These are phyloP conservation scores for Hanseniaspora mollemarum DNA, from an alignment of 805 yeast genomes.

Conservation along the genomic window DNA sequence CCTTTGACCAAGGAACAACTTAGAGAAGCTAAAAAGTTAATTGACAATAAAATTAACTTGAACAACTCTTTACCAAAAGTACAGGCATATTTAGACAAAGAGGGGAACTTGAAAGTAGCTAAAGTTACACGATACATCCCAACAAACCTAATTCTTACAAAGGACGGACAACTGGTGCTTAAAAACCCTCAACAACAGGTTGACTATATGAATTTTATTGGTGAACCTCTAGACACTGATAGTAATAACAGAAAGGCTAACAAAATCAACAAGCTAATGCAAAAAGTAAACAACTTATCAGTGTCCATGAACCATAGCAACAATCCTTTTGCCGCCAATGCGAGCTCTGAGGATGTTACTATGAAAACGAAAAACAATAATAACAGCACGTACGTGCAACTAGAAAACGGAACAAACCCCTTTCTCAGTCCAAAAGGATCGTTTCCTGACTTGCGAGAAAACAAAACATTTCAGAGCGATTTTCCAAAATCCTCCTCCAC, in stretches of 20 bases:
- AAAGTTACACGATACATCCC: conserved; percentile 14
- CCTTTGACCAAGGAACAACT: conserved; percentile 11
- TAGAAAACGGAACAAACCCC: not conserved
- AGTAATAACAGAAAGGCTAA: not conserved
- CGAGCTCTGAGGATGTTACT: not conserved
- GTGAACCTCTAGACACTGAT: conserved; percentile 2
- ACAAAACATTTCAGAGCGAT: not conserved
- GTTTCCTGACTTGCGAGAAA: not conserved
- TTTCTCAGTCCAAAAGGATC: not conserved
- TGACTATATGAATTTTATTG: conserved; percentile 14
- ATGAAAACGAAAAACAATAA: not conserved
- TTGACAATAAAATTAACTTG: conserved; percentile 7
- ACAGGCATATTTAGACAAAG: conserved; percentile 14
- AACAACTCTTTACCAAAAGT: conserved; percentile 8
- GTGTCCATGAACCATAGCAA: not conserved
- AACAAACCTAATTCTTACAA: conserved; percentile 10
- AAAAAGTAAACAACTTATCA: conserved; percentile 7
- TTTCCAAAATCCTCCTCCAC: not conserved
- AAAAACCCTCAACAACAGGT: conserved; percentile 14
- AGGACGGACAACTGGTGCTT: conserved; percentile 12
- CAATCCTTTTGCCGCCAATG: not conserved
- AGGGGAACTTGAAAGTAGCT: conserved; percentile 11
- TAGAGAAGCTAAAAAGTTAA: conserved; percentile 1
- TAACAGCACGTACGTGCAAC: not conserved
- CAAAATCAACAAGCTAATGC: conserved; percentile 13